Conservation (phyloP, 768 basidiomycete genomes). For the Lentinula boryana region DNA sequence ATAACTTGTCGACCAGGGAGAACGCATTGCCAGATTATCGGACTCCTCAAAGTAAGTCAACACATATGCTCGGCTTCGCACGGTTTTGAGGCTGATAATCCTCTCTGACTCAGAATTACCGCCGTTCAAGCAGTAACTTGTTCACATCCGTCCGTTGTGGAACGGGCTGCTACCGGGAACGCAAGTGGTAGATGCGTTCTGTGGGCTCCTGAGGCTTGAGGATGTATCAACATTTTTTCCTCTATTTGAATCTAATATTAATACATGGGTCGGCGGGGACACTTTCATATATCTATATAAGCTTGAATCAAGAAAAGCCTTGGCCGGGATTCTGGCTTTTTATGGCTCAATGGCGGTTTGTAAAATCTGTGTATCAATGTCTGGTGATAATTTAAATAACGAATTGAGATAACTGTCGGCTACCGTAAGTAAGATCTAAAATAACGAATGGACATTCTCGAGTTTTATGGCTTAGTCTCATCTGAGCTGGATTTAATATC, state of each 20-base stretch:
- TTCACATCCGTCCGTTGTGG: constrained; percentile 71
- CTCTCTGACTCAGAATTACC: constrained; percentile 44
- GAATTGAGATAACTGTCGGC: too few species aligned
- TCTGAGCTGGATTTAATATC: constrained; percentile 5
- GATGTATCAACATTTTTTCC: too few species aligned
- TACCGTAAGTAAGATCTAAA: too few species aligned
- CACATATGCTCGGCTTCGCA: neutral
- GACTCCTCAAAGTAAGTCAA: constrained; percentile 46
- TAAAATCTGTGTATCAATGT: too few species aligned
- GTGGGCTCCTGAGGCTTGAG: constrained; percentile 50
- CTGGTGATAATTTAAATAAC: too few species aligned
- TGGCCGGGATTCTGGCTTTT: too few species aligned
- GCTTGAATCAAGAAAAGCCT: too few species aligned
- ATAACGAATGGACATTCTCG: too few species aligned
- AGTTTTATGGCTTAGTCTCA: neutral
- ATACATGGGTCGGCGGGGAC: too few species aligned
- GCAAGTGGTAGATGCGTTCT: constrained; percentile 74
- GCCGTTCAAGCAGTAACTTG: constrained; percentile 90
- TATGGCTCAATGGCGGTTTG: too few species aligned
- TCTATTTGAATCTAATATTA: too few species aligned
- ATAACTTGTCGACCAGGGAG: constrained; percentile 42
- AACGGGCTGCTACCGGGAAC: constrained; percentile 73
- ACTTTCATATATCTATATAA: too few species aligned
- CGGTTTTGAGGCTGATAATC: neutral
- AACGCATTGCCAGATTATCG: constrained; percentile 56